phyloP scores from a whole-genome alignment of 2,329 filamentous ascomycete genomes.

The Dactylellina parvicollis region DNA sequence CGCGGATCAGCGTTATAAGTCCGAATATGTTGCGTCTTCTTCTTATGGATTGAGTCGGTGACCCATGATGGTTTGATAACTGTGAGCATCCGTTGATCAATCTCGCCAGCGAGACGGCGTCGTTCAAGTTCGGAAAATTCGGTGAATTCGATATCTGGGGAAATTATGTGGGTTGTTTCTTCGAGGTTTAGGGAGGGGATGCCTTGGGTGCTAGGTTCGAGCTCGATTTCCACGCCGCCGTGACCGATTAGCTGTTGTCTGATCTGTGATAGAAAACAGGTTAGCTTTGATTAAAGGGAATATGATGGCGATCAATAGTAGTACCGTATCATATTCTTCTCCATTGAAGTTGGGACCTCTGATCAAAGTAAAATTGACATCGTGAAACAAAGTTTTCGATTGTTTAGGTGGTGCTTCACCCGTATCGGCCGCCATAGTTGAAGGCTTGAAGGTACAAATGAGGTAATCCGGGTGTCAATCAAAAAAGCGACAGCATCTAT shows the following conservation, averaged over 20 bases:
- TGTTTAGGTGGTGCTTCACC: slow-evolving; percentile 9
- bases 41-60: slow-evolving; percentile 73
- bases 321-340: slow-evolving; percentile 48
- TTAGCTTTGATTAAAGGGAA: slow-evolving; percentile 1
- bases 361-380: slow-evolving; percentile 53
- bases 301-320: background rate
- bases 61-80: slow-evolving; percentile 88
- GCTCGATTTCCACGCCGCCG: slow-evolving; percentile 59
- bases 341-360: slow-evolving; percentile 46
- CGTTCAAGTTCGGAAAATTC: slow-evolving; percentile 80
- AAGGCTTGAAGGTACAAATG: background rate
- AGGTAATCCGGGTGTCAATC: background rate
- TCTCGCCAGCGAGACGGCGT: slow-evolving; percentile 59
- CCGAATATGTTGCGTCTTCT: slow-evolving; percentile 78
- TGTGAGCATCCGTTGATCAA: slow-evolving; percentile 71
- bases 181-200: slow-evolving; percentile 59
- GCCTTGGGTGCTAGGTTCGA: slow-evolving; percentile 34
- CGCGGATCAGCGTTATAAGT: slow-evolving; percentile 90
- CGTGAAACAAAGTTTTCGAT: slow-evolving; percentile 41
- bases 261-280: slow-evolving; percentile 57
- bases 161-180: slow-evolving; percentile 72
- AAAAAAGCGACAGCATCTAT: slow-evolving; percentile 16
- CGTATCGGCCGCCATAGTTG: slow-evolving; percentile 27
- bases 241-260: slow-evolving; percentile 61
- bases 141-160: slow-evolving; percentile 89